Conservation (phyloP, 1,139 yeast species). For the Suhomyces bribrorum region DNA sequence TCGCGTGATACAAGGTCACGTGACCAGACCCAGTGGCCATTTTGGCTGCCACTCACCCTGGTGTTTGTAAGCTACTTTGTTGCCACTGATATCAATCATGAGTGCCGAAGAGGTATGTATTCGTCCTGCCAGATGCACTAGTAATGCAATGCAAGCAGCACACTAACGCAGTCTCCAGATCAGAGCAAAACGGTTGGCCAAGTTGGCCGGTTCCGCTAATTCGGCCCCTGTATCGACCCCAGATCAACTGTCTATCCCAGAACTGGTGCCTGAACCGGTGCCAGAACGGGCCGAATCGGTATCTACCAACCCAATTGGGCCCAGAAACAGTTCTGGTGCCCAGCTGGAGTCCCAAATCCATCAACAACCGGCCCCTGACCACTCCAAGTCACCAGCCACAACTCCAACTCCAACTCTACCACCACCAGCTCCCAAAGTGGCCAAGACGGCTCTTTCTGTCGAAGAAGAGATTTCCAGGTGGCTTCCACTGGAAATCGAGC, state of each 20-base stretch:
- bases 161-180: conserved; percentile 34
- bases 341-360: no score
- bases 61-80: background rate
- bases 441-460: conserved; percentile 5
- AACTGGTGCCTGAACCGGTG: no score
- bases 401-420: background rate
- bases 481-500: conserved; percentile 34
- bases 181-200: conserved; percentile 60
- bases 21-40: no score
- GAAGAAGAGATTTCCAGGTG: conserved; percentile 31
- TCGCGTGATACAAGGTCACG: no score
- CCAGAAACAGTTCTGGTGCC: background rate
- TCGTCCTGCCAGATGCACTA: no score
- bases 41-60: background rate
- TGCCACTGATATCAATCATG: conserved; percentile 4
- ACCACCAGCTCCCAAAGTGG: conserved; percentile 1
- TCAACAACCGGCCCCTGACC: conserved; percentile 8
- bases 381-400: background rate
- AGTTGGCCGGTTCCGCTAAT: conserved; percentile 27
- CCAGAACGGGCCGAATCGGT: no score
- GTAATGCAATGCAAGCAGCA: no score
- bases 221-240: background rate
- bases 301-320: no score
- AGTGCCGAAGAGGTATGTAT: conserved; percentile 27
- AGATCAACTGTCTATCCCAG: background rate